Evolutionary conservation across 805 yeast species (phyloP).

Genomic region (Spathaspora sp.): DNA sequence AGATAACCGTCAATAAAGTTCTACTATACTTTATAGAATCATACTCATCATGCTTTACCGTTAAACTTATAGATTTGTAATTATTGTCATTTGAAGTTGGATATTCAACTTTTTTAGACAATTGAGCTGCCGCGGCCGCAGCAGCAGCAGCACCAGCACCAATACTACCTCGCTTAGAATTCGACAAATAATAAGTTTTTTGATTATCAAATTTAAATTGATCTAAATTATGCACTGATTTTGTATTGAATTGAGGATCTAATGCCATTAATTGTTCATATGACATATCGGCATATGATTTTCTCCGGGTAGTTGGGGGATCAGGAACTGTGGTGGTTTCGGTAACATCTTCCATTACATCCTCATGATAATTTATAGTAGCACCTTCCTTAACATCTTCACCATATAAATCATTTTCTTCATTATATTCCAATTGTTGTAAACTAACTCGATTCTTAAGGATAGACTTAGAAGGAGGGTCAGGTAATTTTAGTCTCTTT

Average conservation of each 20-base stretch:
- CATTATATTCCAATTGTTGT: slow-evolving; percentile 19
- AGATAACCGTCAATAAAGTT: slow-evolving; percentile 33
- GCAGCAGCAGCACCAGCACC: slow-evolving; percentile 3
- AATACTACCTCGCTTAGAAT: slow-evolving; percentile 10
- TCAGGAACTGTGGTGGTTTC: not conserved
- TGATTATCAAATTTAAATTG: slow-evolving; percentile 44
- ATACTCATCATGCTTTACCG: slow-evolving; percentile 42
- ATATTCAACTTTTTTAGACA: slow-evolving; percentile 12
- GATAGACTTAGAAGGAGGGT: slow-evolving; percentile 36
- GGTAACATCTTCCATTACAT: slow-evolving; percentile 1
- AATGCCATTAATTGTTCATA: slow-evolving; percentile 51
- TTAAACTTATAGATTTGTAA: slow-evolving; percentile 37
- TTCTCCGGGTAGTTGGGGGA: slow-evolving; percentile 22
- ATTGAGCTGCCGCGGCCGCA: slow-evolving; percentile 2
- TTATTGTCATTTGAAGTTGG: slow-evolving; percentile 34
- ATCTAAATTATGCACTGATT: slow-evolving; percentile 36
- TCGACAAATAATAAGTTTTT: slow-evolving; percentile 23
- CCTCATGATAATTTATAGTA: slow-evolving; percentile 17
- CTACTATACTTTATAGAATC: slow-evolving; percentile 18
- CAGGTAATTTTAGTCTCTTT: slow-evolving; percentile 15
- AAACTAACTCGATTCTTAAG: slow-evolving; percentile 33
- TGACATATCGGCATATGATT: slow-evolving; percentile 49
- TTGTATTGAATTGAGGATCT: slow-evolving; percentile 47
- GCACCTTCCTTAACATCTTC: slow-evolving; percentile 8
- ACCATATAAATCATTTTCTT: not conserved